Conservation (phyloP, 2,329 filamentous ascomycete species). For the Alternaria burnsii region DNA sequence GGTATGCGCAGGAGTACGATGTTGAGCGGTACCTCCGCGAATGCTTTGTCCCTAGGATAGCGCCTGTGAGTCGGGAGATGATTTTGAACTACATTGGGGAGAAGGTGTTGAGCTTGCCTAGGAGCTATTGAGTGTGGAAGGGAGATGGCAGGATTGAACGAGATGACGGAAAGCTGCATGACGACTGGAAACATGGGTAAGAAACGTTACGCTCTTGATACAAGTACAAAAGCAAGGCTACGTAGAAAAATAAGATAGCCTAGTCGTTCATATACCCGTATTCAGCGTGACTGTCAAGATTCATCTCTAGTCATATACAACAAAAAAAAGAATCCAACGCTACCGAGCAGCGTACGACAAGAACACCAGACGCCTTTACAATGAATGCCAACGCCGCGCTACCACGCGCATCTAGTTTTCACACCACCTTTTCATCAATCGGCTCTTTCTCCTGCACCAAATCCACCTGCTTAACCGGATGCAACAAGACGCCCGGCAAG, state of each 20-base stretch:
- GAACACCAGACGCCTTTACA: slow-evolving; percentile 1
- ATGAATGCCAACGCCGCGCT: not conserved
- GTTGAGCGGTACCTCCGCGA: slow-evolving; percentile 69
- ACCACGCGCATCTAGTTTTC: not conserved
- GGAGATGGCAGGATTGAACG: not conserved
- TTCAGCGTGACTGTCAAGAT: not conserved
- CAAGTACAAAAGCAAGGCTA: not conserved
- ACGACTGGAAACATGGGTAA: too few relatives aligned
- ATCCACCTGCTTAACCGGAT: slow-evolving; percentile 62
- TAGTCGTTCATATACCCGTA: not conserved
- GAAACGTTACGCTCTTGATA: not conserved
- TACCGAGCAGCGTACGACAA: not conserved
- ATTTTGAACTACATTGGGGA: slow-evolving; percentile 77
- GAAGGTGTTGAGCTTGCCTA: slow-evolving; percentile 71
- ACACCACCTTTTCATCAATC: not conserved
- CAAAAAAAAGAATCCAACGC: slow-evolving; percentile 3
- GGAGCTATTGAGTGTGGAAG: slow-evolving; percentile 65
- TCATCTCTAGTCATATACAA: slow-evolving; percentile 6
- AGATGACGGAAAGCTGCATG: not conserved
- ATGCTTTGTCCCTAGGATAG: slow-evolving; percentile 67
- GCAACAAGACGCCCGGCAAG: slow-evolving; percentile 57
- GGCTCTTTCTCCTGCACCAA: slow-evolving; percentile 53
- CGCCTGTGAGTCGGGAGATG: slow-evolving; percentile 73
- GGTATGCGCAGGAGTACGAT: slow-evolving; percentile 70
- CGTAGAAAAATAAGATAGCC: not conserved